Conservation (phyloP, 306 rosid species). For the Quercus cerris region DNA sequence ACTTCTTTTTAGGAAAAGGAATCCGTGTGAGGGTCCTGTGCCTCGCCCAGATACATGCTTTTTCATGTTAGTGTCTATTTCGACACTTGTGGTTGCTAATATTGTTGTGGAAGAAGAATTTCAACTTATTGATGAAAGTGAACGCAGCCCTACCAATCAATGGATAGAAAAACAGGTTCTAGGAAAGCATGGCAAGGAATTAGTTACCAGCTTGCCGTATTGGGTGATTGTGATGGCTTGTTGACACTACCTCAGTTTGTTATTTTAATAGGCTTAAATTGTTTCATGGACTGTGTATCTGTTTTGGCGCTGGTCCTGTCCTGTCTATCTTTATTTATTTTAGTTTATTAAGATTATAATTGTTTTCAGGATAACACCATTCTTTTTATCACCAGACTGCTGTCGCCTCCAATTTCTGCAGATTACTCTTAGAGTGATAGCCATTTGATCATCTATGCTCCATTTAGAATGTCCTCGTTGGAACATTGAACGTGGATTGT, state of each 20-base stretch:
- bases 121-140: slow-evolving; percentile 59
- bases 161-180: slow-evolving; percentile 45
- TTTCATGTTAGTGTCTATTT: slow-evolving; percentile 74
- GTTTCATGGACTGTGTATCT: background rate
- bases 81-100: slow-evolving; percentile 56
- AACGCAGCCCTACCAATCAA: slow-evolving; percentile 43
- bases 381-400: slow-evolving; percentile 57
- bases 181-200: slow-evolving; percentile 59
- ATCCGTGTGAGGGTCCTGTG: slow-evolving; percentile 39
- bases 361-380: slow-evolving; percentile 68
- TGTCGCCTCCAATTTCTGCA: slow-evolving; percentile 59
- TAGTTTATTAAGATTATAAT: slow-evolving; percentile 16
- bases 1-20: slow-evolving; percentile 69
- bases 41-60: slow-evolving; percentile 78
- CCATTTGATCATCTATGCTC: slow-evolving; percentile 25
- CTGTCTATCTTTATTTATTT: background rate
- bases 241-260: slow-evolving; percentile 66
- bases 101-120: slow-evolving; percentile 88
- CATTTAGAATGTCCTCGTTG: slow-evolving; percentile 64
- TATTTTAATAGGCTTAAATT: slow-evolving; percentile 30
- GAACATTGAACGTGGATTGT: slow-evolving; percentile 66
- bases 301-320: slow-evolving; percentile 6
- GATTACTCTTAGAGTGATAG: slow-evolving; percentile 58
- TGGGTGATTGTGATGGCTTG: slow-evolving; percentile 70
- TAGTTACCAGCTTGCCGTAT: slow-evolving; percentile 63